phyloP scores from a whole-genome alignment of 352 stramenopile genomes.

The Phytophthora pistaciae region DNA sequence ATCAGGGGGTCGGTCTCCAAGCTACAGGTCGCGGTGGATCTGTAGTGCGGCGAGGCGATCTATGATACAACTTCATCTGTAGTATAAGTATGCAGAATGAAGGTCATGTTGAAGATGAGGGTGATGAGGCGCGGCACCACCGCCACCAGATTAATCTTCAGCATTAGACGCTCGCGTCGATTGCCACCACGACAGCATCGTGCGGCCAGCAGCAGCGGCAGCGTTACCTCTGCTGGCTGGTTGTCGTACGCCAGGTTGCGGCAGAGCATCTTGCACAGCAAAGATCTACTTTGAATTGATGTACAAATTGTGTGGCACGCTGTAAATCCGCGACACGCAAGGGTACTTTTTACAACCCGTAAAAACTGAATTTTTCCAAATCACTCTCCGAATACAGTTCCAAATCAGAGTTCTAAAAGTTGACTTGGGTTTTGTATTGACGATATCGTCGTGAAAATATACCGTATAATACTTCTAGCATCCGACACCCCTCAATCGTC shows the following conservation, averaged over 20 bases:
- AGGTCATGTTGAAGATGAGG: conserved; percentile 10
- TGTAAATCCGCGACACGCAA: not conserved
- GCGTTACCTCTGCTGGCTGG: not conserved
- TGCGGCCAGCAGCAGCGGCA: not conserved
- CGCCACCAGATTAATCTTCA: conserved; percentile 1
- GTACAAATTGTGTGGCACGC: not conserved
- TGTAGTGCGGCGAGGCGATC: conserved; percentile 5
- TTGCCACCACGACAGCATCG: conserved; percentile 1
- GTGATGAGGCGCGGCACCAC: conserved; percentile 2
- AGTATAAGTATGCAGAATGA: conserved; percentile 10
- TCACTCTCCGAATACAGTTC: not conserved
- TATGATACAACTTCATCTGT: not conserved
- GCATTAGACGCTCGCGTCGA: not conserved
- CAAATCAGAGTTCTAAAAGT: not conserved
- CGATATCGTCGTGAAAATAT: not conserved
- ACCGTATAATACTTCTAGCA: not conserved
- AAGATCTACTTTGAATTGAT: not conserved
- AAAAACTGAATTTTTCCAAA: conserved; percentile 1
- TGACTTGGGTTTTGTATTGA: not conserved
- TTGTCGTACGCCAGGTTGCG: not conserved
- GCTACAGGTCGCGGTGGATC: conserved; percentile 16
- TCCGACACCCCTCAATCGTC: too few species aligned
- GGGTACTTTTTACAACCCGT: conserved; percentile 3
- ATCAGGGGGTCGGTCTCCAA: conserved; percentile 6
- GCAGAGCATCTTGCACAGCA: not conserved